These are phyloP conservation scores for Podila horticola DNA, from an alignment of 192 early-diverging fungal genomes.

Conservation along the genomic window DNA sequence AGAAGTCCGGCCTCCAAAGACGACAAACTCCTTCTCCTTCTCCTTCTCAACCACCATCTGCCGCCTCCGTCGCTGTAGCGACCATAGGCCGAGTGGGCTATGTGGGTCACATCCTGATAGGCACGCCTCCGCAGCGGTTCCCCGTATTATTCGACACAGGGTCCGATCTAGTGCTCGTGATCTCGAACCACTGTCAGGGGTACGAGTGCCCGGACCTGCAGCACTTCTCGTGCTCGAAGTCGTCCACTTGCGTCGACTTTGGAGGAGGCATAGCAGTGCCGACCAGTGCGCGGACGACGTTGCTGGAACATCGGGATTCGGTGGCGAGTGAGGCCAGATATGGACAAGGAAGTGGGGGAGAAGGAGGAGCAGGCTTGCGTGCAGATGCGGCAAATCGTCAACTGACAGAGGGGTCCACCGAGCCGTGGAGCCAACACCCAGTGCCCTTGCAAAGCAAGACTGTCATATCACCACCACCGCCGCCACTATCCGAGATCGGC, in stretches of 20 bases:
- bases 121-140: slow-evolving; percentile 86
- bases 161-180: slow-evolving; percentile 58
- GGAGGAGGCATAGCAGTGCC: background rate
- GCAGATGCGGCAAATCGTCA: background rate
- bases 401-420: background rate
- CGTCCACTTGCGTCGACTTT: slow-evolving; percentile 23
- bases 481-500: background rate
- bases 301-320: background rate
- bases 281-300: background rate
- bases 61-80: background rate
- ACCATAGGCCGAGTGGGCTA: slow-evolving; percentile 21
- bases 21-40: no score
- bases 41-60: background rate
- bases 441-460: background rate
- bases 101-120: slow-evolving; percentile 80
- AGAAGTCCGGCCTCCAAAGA: no score
- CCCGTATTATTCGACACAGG: slow-evolving; percentile 92
- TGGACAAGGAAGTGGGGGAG: background rate
- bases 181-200: slow-evolving; percentile 29
- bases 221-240: slow-evolving; percentile 27
- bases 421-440: background rate
- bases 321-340: background rate
- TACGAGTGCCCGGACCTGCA: slow-evolving; percentile 14
- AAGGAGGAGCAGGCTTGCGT: background rate
- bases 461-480: background rate